A percentile compares a stretch with the other conserved stretches of the same genome.
Evolutionary conservation across 176 grass and related monocot genomes (phyloP).

Genomic region (Melocanna baccifera): DNA sequence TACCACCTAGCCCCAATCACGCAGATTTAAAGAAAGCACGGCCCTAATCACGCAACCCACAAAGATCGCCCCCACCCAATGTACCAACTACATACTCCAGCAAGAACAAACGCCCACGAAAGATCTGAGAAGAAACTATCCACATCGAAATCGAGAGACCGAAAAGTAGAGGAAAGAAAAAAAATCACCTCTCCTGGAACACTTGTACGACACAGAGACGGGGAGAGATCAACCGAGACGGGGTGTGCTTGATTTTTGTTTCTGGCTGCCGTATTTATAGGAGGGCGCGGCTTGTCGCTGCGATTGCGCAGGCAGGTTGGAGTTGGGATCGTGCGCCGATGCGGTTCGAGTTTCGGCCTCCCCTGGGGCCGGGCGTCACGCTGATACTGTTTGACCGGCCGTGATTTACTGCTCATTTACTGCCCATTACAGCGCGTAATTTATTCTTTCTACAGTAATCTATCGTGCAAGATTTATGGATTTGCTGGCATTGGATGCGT

Average conservation of each 20-base stretch:
- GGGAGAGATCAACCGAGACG: slow-evolving; percentile 15
- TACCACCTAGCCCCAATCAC: not conserved
- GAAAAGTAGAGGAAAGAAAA: not conserved
- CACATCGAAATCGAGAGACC: not conserved
- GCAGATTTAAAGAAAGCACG: slow-evolving; percentile 5
- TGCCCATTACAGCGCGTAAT: not conserved
- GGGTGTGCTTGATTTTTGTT: too few relatives aligned
- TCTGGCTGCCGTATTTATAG: not conserved
- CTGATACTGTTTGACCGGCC: not conserved
- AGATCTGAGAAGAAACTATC: not conserved
- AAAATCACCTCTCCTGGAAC: not conserved
- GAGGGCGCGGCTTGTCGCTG: not conserved
- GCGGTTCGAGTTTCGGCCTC: too few relatives aligned
- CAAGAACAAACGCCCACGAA: not conserved
- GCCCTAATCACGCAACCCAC: slow-evolving; percentile 6
- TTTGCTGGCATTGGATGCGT: not conserved
- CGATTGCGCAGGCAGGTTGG: too few relatives aligned
- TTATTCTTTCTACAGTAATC: not conserved
- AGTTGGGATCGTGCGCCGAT: too few relatives aligned
- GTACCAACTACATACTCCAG: not conserved
- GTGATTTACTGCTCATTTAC: not conserved
- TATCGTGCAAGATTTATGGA: not conserved
- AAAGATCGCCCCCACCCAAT: not conserved
- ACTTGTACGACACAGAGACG: not conserved
- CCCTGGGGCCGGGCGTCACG: not conserved